A percentile compares a stretch with the other conserved stretches of the same genome.
phyloP scores from a whole-genome alignment of 2,329 filamentous ascomycete genomes.

The Claviceps quebecensis region DNA sequence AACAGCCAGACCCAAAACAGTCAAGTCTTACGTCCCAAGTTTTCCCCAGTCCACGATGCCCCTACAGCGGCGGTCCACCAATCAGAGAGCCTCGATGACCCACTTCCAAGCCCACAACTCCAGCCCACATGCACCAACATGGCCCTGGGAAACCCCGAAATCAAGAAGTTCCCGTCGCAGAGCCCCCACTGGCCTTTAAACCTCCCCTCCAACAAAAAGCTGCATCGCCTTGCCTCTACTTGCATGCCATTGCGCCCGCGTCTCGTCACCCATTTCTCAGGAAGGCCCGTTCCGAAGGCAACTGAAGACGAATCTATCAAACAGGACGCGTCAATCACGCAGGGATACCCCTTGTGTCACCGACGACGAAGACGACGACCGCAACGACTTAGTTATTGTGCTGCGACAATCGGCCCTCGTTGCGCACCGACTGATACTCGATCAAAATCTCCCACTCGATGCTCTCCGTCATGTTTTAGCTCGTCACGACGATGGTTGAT shows the following conservation, averaged over 20 bases:
- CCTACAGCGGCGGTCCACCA: too few relatives aligned
- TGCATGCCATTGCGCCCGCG: slow-evolving; percentile 3
- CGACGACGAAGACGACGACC: neutral
- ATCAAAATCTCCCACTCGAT: slow-evolving; percentile 1
- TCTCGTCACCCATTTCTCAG: neutral
- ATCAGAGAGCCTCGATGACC: neutral
- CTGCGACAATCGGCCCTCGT: slow-evolving; percentile 2
- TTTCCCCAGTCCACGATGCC: too few relatives aligned
- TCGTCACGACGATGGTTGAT: slow-evolving; percentile 41
- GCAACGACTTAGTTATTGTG: neutral
- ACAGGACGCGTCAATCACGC: too few relatives aligned
- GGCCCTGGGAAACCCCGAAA: neutral
- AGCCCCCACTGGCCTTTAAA: slow-evolving; percentile 3
- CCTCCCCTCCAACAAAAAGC: slow-evolving; percentile 4
- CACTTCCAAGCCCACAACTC: neutral
- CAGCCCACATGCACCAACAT: neutral
- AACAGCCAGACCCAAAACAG: too few relatives aligned
- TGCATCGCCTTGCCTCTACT: neutral
- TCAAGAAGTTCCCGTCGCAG: neutral
- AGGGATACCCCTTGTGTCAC: neutral
- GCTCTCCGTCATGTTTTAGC: slow-evolving; percentile 17
- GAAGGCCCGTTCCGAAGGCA: neutral
- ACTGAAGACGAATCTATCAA: too few relatives aligned
- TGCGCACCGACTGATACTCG: slow-evolving; percentile 1
- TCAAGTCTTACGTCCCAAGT: too few relatives aligned